Conservation (phyloP, 2,329 filamentous ascomycete species). For the Paecilomyces sp. region DNA sequence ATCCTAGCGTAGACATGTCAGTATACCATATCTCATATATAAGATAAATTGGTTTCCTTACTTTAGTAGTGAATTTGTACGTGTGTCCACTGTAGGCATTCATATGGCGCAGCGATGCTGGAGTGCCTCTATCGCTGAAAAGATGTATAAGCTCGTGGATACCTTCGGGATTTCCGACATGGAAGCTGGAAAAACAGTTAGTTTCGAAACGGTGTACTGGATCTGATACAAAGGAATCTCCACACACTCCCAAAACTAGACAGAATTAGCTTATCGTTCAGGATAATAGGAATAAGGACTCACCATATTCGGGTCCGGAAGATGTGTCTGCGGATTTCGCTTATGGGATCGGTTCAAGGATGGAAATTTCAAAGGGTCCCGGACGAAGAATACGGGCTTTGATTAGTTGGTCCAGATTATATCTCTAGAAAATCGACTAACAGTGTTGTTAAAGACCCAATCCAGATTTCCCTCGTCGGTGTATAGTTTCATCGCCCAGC, state of each 20-base stretch:
- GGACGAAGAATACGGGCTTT: constrained; percentile 61
- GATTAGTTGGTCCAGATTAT: not conserved
- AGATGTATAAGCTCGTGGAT: constrained; percentile 56
- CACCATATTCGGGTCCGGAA: constrained; percentile 18
- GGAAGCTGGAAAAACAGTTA: constrained; percentile 23
- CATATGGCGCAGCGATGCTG: constrained; percentile 54
- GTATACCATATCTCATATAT: not conserved
- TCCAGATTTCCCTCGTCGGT: constrained; percentile 40
- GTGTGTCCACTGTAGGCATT: constrained; percentile 60
- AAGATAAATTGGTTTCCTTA: not conserved
- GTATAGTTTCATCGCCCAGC: constrained; percentile 44
- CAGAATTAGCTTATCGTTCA: not conserved
- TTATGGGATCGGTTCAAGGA: constrained; percentile 66
- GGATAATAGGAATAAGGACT: not conserved
- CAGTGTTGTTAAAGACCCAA: constrained; percentile 7
- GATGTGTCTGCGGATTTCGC: constrained; percentile 38
- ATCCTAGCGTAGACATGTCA: constrained; percentile 25
- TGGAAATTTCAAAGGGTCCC: constrained; percentile 63
- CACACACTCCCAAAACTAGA: constrained; percentile 21
- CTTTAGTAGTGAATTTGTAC: constrained; percentile 53
- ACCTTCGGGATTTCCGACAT: constrained; percentile 52
- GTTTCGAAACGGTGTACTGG: not conserved
- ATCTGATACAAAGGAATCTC: not conserved
- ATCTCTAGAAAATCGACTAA: not conserved
- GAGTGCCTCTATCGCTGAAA: constrained; percentile 58